Conservation (phyloP, 148 eudicot species). For the Bassia scoparia region DNA sequence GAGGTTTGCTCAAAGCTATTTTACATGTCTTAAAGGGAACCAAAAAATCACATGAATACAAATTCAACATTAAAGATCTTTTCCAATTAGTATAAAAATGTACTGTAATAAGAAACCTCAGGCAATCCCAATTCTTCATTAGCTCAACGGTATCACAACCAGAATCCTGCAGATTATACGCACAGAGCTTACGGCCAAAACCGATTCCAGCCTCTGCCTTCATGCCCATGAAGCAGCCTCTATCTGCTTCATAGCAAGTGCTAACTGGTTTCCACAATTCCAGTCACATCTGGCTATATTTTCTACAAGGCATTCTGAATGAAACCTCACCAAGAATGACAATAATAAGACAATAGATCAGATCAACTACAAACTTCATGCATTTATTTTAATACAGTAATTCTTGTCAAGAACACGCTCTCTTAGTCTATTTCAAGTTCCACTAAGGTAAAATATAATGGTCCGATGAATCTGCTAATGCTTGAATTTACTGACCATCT, state of each 20-base stretch:
- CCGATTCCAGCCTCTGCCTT: conserved; percentile 49
- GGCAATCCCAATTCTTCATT: conserved; percentile 47
- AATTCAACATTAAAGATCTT: neutral
- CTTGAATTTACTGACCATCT: too few relatives aligned
- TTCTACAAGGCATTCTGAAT: conserved; percentile 48
- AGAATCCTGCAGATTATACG: conserved; percentile 44
- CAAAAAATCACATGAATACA: conserved; percentile 19
- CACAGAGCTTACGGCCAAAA: conserved; percentile 48
- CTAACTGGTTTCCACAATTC: conserved; percentile 48
- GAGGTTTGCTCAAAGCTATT: conserved; percentile 5
- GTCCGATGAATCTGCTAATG: too few relatives aligned
- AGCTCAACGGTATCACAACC: conserved; percentile 51
- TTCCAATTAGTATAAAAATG: conserved; percentile 7
- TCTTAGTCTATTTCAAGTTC: too few relatives aligned
- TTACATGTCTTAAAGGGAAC: conserved; percentile 13
- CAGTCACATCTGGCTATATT: conserved; percentile 47
- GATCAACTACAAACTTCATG: too few relatives aligned
- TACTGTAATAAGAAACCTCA: conserved; percentile 26
- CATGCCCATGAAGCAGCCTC: conserved; percentile 49
- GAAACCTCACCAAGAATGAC: conserved; percentile 83
- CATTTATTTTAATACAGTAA: too few relatives aligned
- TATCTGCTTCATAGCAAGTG: conserved; percentile 44
- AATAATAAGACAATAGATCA: too few relatives aligned
- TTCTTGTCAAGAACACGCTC: too few relatives aligned
- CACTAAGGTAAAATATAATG: too few relatives aligned